A percentile compares a stretch with the other conserved stretches of the same genome.
These are phyloP conservation scores for Populus euphratica DNA, from an alignment of 345 rosid genomes.

Conservation along the genomic window DNA sequence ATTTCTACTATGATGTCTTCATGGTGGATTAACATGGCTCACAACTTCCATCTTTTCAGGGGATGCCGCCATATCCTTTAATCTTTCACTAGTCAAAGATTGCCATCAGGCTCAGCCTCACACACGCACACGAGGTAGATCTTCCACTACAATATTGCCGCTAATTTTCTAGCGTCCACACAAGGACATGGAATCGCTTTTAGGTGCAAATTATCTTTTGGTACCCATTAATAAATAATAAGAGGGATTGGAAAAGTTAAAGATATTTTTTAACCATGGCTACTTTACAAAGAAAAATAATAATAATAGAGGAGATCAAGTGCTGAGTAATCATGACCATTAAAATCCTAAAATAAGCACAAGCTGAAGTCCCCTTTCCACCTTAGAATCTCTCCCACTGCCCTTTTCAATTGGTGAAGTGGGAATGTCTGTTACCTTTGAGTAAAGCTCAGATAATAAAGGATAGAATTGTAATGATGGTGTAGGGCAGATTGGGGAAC, in stretches of 20 bases:
- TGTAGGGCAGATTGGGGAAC: constrained; percentile 23
- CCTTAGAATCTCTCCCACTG: constrained; percentile 15
- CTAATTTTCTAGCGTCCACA: constrained; percentile 11
- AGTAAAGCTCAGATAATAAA: constrained; percentile 18
- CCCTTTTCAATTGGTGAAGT: constrained; percentile 24
- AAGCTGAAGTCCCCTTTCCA: not conserved
- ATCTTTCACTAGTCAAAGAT: constrained; percentile 4
- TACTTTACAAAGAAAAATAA: constrained; percentile 6
- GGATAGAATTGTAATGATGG: constrained; percentile 31
- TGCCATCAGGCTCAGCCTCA: not conserved
- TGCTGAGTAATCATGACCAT: constrained; percentile 24
- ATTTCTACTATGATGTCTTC: not conserved
- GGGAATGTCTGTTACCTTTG: constrained; percentile 24
- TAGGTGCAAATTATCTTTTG: constrained; percentile 8
- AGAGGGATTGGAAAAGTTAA: constrained; percentile 10
- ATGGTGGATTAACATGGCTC: not conserved
- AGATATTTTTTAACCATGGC: constrained; percentile 10
- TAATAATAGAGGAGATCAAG: constrained; percentile 20
- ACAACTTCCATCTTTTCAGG: constrained; percentile 30
- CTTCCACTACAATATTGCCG: not conserved
- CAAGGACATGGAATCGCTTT: constrained; percentile 45
- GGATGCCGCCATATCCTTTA: constrained; percentile 12
- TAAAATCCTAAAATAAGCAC: constrained; percentile 17
- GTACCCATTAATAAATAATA: constrained; percentile 3
- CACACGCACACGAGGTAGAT: constrained; percentile 22